Evolutionary conservation across 192 early-diverging fungal species (phyloP).

Genomic region (Coemansia sp.): DNA sequence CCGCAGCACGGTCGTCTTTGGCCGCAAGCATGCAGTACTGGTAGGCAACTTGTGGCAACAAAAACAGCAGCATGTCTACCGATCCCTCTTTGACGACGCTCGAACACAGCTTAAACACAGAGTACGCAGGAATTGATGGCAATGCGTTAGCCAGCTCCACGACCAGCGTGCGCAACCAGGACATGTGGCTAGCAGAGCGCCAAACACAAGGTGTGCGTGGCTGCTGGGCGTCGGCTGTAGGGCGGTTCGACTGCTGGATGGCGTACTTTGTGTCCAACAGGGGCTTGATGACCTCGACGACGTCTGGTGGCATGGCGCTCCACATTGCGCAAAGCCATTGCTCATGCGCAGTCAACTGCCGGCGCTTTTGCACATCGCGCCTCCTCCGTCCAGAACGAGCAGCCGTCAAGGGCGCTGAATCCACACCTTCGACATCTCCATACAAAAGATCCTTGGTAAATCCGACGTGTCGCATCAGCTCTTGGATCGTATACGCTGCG

Average conservation of each 20-base stretch:
- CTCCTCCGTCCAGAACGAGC: slow-evolving; percentile 6
- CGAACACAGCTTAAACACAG: slow-evolving; percentile 37
- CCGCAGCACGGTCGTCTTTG: not conserved
- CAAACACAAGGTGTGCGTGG: slow-evolving; percentile 25
- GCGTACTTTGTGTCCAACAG: slow-evolving; percentile 53
- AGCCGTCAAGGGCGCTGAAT: not conserved
- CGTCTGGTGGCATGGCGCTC: slow-evolving; percentile 38
- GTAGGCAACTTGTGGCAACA: slow-evolving; percentile 40
- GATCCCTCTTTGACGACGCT: slow-evolving; percentile 47
- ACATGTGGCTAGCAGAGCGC: slow-evolving; percentile 13
- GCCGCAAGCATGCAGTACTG: slow-evolving; percentile 31
- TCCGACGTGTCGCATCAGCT: slow-evolving; percentile 40
- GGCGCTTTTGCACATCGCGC: slow-evolving; percentile 5
- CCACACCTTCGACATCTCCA: not conserved
- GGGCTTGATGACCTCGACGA: slow-evolving; percentile 31
- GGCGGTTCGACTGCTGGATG: slow-evolving; percentile 30
- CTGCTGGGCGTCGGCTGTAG: not conserved
- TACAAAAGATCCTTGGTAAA: slow-evolving; percentile 42
- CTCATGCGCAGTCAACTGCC: slow-evolving; percentile 6
- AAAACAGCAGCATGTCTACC: slow-evolving; percentile 33
- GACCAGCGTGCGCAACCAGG: slow-evolving; percentile 45
- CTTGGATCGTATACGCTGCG: slow-evolving; percentile 53
- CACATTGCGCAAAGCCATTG: slow-evolving; percentile 37
- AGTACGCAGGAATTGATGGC: not conserved
- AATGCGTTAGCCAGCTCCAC: slow-evolving; percentile 32